Base-by-base conservation (phyloP, 495 filamentous ascomycete species). In the Penicillium verhagenii region DNA sequence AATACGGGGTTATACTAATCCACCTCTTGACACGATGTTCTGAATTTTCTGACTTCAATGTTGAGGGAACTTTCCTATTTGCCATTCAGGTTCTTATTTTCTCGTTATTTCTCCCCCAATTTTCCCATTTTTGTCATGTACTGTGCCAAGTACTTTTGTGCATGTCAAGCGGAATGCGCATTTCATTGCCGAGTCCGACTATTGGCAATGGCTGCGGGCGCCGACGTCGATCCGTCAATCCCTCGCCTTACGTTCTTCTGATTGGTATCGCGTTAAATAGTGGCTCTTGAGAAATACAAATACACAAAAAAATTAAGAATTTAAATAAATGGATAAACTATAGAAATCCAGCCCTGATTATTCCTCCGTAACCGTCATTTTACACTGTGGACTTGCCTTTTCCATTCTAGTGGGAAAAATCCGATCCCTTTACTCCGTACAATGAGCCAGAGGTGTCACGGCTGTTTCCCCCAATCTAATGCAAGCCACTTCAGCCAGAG, bases 151-250 rank as follows among this genome's bases (percentile, higher is more conserved):
- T 56, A 60, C 57, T 52, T n/a, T 52, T 55, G 55, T 58, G 50
- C 54, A 49, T 60, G 57, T 55, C 59, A 63, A 57, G 58, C 60
- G 63, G 60, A 66, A 66, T 64, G 63, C 37, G 43, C 57, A 63
- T 42, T 66, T 68, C 61, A 59, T 54, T 72, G 65, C 63, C 64
- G 62, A 68, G 60, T 28, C 52, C 46, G 58, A 74, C 72, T 74
- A 74, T 73, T 73, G 72, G 64, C 70, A 70, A 70, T 73, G 67
- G 70, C 65, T 65, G 68, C 67, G 70, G 68, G 66, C 65, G 52
- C 71, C 69, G 66, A 62, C 66, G 71, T 74, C 71, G 71, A 74
- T 72, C 71, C 61, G 63, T 68, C 66, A 64, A 65, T 65, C 60
- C 59, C 55, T 62, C 53, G 57, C 71, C 65, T 71, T 71, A 59